Base-by-base conservation (phyloP, 106 monocot species). In the Dioscorea dumetorum region DNA sequence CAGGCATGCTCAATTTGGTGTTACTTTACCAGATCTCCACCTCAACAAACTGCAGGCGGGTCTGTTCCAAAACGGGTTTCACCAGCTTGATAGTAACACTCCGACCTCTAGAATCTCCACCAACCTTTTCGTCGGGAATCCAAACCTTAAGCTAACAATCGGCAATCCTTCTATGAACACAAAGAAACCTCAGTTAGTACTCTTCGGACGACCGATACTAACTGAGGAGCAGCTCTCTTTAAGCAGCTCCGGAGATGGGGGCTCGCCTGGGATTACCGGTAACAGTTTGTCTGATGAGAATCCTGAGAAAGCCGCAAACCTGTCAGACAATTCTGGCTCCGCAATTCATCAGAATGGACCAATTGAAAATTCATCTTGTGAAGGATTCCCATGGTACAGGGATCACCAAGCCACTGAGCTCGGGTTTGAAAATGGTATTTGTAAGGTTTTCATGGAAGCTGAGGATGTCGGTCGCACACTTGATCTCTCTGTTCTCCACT, bases 401-500 rank as follows among this genome's bases (percentile, higher is more conserved):
- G 77, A 73, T 54, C 62, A 50, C 0, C 50, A 60, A 41, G 56
- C 19, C 2, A 73, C 63, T 15, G 79, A 90, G 70, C 56, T 74
- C 28, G 74, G 66, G 4, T 35, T 70, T 11, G 81, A 85, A 49
- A 74, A 70, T 1, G 90, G 83, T 0, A 85, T 79, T 24, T 90
- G 90, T 51, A 90, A 86, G 83, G 86, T 90, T 4, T 90, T 84
- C 79, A 64, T 90, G 78, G 83, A 86, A 69, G 80, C 83, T 0
- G 90, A 83, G 70, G 80, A 90, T 51, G 80, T 90, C 2, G 90
- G 90, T 17, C 85, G 78, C 12, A 85, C 83, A 4, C 83, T 90
- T 58, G 83, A 90, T 70, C 76, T 90, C 17, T 90, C 90, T 5
- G 73, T 76, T 19, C 74, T 90, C 49, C 68, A 78, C 34, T 90